Base-by-base conservation (phyloP, 2,329 filamentous ascomycete genomes). In the Diaporthe sp. region DNA sequence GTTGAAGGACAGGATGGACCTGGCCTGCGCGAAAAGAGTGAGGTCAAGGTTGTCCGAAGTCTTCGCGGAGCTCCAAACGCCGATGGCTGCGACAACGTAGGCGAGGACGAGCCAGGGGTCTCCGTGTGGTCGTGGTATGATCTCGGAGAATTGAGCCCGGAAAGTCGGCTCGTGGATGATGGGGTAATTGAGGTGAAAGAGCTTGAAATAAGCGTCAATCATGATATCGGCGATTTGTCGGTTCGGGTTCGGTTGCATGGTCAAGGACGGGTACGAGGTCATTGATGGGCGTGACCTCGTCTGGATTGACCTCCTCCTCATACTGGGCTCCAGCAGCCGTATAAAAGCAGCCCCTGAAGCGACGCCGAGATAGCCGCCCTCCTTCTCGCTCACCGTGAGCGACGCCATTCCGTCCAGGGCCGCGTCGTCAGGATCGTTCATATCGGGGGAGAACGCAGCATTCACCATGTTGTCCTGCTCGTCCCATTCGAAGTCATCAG, bases 21-120 rank as follows among this genome's bases (percentile, higher is more conserved):
- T 74, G 58, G 76, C 85, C 76, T 90, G 89, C 3, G 88, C 87
- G 46, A 90, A 84, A 0, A 91, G 80, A 9, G 88, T 86, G 22
- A 89, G 80, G 78, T 91, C 89, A 10, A 89, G 81, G 4, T 85
- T 77, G 42, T 77, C 74, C 4, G 65, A 67, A 2, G 71, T 70
- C 49, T 74, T 77, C 13, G 76, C 76, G 17, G 74, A 75, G 61
- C 74, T 76, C 74, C 74, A 77, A 12, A 77, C 76, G 4, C 76
- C 76, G 28, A 77, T 76, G 22, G 76, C 76, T 13, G 76, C 76
- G 22, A 77, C 74, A 28, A 77, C 76, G 51, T 77, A 77, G 49
- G 76, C 76, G 51, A 77, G 76, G 1, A 77, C 76, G 19, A 77
- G 74, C 76, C 76, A 77, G 22, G 76, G 76, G 72, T 77, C 76